Evolutionary conservation across 2,329 filamentous ascomycete genomes (phyloP).

Genomic region (Beauveria pseudobassiana): DNA sequence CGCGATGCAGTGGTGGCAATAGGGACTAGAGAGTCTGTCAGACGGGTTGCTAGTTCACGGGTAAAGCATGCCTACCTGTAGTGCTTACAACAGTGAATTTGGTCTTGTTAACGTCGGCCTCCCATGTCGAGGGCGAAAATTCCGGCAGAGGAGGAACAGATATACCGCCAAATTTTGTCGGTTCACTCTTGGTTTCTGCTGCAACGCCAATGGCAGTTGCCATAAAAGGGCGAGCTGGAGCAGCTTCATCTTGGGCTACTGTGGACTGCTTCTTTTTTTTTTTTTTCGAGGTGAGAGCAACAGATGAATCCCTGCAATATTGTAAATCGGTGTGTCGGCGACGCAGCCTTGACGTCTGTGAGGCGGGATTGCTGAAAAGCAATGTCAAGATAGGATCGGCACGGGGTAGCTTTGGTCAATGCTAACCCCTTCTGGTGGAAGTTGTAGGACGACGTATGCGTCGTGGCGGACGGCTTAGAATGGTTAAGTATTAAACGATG

Average conservation of each 20-base stretch:
- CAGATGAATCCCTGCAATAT: neutral
- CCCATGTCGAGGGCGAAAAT: slow-evolving; percentile 50
- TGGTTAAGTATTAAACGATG: neutral
- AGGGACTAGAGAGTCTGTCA: slow-evolving; percentile 38
- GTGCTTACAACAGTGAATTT: slow-evolving; percentile 52
- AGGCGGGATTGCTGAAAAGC: slow-evolving; percentile 1
- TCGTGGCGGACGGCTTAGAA: neutral
- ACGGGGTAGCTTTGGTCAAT: neutral
- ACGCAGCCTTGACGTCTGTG: neutral
- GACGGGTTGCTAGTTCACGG: slow-evolving; percentile 14
- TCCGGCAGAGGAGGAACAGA: slow-evolving; percentile 58
- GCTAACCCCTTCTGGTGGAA: neutral
- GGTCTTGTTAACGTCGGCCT: slow-evolving; percentile 45
- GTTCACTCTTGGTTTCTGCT: slow-evolving; percentile 27
- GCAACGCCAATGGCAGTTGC: slow-evolving; percentile 33
- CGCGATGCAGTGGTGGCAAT: slow-evolving; percentile 64
- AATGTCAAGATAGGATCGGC: neutral
- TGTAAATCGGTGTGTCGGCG: neutral
- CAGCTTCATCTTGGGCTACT: slow-evolving; percentile 34
- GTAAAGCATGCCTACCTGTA: slow-evolving; percentile 48
- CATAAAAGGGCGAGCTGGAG: slow-evolving; percentile 40
- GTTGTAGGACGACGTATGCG: neutral
- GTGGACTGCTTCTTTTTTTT: neutral
- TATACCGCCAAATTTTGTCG: slow-evolving; percentile 58
- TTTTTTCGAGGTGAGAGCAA: neutral